These are phyloP conservation scores for Cladosporium sp. DNA, from an alignment of 2,329 filamentous ascomycete species.

Conservation along the genomic window DNA sequence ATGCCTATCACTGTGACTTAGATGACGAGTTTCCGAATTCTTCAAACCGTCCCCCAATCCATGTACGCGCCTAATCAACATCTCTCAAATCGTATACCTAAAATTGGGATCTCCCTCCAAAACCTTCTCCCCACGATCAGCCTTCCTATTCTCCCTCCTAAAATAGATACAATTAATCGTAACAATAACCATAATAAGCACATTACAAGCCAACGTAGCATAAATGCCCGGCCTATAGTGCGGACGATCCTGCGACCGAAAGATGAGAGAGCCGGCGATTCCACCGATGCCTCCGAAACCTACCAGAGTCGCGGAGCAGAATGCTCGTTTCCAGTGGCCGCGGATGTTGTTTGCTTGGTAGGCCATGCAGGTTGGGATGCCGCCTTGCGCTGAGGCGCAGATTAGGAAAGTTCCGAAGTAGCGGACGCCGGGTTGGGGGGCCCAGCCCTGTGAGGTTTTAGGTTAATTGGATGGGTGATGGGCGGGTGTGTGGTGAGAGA, in stretches of 20 bases:
- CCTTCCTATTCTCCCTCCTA: slow-evolving; percentile 43
- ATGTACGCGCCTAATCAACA: not conserved
- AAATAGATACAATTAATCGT: slow-evolving; percentile 39
- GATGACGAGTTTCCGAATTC: too few species aligned
- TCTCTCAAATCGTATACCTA: not conserved
- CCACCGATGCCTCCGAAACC: slow-evolving; percentile 75
- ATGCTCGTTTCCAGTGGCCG: slow-evolving; percentile 81
- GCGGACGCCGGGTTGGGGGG: slow-evolving; percentile 19
- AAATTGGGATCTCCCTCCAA: slow-evolving; percentile 6
- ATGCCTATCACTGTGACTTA: too few species aligned
- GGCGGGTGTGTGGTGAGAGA: too few species aligned
- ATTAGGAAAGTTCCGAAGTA: slow-evolving; percentile 74
- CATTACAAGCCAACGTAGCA: slow-evolving; percentile 40
- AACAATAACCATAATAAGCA: slow-evolving; percentile 41
- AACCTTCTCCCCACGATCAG: slow-evolving; percentile 39
- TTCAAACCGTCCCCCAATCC: too few species aligned
- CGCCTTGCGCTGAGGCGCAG: slow-evolving; percentile 71
- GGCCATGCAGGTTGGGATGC: slow-evolving; percentile 67
- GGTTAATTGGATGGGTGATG: too few species aligned
- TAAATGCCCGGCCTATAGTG: slow-evolving; percentile 46
- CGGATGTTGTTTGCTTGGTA: slow-evolving; percentile 85
- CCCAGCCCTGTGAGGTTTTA: slow-evolving; percentile 12
- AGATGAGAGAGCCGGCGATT: slow-evolving; percentile 70
- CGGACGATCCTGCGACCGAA: slow-evolving; percentile 47
- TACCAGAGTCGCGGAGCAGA: slow-evolving; percentile 70